Evolutionary conservation across 2,329 filamentous ascomycete species (phyloP), one percentile per base, ranked within the genome.

Genomic region (Blastomyces parvus): DNA sequence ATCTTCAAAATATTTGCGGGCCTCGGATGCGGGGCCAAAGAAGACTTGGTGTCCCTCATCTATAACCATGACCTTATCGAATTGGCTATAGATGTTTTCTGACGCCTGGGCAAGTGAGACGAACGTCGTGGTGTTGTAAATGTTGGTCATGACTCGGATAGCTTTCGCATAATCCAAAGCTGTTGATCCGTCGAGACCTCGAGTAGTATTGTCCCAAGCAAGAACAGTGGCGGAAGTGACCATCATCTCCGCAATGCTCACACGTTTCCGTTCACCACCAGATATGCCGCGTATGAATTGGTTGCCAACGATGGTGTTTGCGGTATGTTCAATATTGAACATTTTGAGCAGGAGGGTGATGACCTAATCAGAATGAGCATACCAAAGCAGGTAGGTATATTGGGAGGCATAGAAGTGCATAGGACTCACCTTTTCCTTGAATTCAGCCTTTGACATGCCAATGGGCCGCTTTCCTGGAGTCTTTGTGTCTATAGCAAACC

Each of bases 321-420:
- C 83, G 0, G 91, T 95, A 74, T 96, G 91, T 74, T 92, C 88
- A 62, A 96, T 96, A 72, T 93, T 94, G 81, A 96, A 95, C 89
- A 95, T 94, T 71, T 90, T 90, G 60, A 96, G 80, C 64, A 96
- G 81, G 70, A 88, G 84, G 22, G 85, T 82, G 65, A 92, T 79
- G 63, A 95, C 86, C 69, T 86, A 85, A 60, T 25, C 13, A 27
- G 22, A 2, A 38, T 38, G 27, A 58, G 36, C 19, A 4, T 36
- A 33, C 9, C 33, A n/a, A n/a, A 30, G 27, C 59, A 2, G 17
- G 19, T 22, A 46, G 17, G 8, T 33, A 48, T 40, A 11, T 36
- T 5, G 3, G 27, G 1, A 42, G 33, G 27, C 17, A 55, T 14
- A 44, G 5, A 11, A 59, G 6, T 17, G 25, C 30, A 52, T 25